Percentiles rank a stretch among this genome's conserved stretches.
phyloP scores from a whole-genome alignment of 2,329 filamentous ascomycete genomes.

The Alternaria alternata region DNA sequence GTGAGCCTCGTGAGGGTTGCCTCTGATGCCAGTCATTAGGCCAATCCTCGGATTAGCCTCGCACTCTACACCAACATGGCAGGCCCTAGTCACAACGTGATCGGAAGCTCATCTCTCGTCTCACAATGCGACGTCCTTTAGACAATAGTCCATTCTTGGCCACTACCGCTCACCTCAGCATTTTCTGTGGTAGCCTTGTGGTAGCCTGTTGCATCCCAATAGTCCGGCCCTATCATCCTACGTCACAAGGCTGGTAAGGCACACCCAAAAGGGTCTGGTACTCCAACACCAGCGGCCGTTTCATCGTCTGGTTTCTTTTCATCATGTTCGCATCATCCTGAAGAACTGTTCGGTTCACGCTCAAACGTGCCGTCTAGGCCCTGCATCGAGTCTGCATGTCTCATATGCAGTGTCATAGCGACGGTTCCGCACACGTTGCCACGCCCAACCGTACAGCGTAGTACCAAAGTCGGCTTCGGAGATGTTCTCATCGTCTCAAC shows the following conservation, averaged over 20 bases:
- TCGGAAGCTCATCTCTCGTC: not conserved
- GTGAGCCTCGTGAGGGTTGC: not conserved
- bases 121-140: not conserved
- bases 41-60: not conserved
- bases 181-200: not conserved
- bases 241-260: conserved; percentile 1
- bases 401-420: conserved; percentile 7
- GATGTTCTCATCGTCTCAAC: conserved; percentile 8
- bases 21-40: not conserved
- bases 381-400: conserved; percentile 1
- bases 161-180: not conserved
- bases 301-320: conserved; percentile 6
- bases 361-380: conserved; percentile 3
- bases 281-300: conserved; percentile 8
- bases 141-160: not conserved
- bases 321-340: not conserved
- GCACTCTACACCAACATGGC: not conserved
- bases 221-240: not conserved
- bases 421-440: conserved; percentile 4
- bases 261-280: not conserved
- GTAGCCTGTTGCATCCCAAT: conserved; percentile 1
- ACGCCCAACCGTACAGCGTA: conserved; percentile 13
- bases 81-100: not conserved
- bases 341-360: not conserved
- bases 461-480: conserved; percentile 5